Evolutionary conservation across 495 filamentous ascomycete species (phyloP).

Genomic region (Wilcoxina mikolae): DNA sequence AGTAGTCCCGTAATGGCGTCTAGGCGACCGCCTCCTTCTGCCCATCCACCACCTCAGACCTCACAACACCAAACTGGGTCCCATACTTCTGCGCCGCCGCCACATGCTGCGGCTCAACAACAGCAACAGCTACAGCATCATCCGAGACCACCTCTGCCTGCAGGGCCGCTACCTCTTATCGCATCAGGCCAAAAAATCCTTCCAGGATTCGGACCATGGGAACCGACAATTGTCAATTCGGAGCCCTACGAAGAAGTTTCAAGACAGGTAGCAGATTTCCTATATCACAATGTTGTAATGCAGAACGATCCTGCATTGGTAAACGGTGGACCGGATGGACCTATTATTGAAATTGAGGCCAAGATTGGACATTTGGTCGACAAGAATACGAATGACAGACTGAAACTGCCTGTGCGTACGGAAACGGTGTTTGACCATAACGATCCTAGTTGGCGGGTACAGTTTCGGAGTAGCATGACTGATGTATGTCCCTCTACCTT

Average conservation of each 20-base stretch:
- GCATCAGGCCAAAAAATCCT: conserved; percentile 5
- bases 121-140: conserved; percentile 15
- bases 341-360: conserved; percentile 81
- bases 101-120: conserved; percentile 8
- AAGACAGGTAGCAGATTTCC: conserved; percentile 54
- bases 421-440: conserved; percentile 49
- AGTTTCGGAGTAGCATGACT: conserved; percentile 75
- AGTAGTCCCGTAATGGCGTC: conserved; percentile 28
- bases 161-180: conserved; percentile 4
- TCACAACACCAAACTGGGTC: background rate
- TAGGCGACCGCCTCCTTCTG: conserved; percentile 21
- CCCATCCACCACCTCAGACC: conserved; percentile 5
- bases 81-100: conserved; percentile 10
- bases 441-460: conserved; percentile 35
- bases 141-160: conserved; percentile 9
- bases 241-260: conserved; percentile 54
- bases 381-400: conserved; percentile 48
- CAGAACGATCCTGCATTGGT: conserved; percentile 39
- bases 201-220: conserved; percentile 51
- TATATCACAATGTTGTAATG: conserved; percentile 52
- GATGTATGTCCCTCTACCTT: conserved; percentile 38
- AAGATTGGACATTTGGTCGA: conserved; percentile 73
- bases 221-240: conserved; percentile 51
- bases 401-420: conserved; percentile 46
- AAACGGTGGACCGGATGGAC: conserved; percentile 38